Evolutionary conservation across 176 grass and related monocot species (phyloP).

Genomic region (Alopecurus myosuroides): DNA sequence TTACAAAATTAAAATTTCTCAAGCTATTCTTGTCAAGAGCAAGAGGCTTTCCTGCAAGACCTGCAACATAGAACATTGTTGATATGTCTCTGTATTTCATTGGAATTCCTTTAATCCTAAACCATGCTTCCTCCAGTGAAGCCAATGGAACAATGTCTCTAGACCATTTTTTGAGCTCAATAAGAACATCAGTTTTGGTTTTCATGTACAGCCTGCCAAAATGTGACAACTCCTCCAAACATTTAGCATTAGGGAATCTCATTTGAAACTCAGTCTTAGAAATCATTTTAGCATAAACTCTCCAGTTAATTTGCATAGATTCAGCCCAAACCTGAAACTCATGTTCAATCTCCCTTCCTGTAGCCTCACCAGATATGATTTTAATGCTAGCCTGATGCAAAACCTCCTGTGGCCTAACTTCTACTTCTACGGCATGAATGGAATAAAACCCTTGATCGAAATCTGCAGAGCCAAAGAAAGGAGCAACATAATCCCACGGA

Average conservation of each 20-base stretch:
- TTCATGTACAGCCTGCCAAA: not conserved
- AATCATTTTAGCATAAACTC: not conserved
- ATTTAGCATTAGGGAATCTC: not conserved
- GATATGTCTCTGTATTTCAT: not conserved
- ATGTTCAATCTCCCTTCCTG: not conserved
- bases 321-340: not conserved
- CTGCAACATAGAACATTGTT: not conserved
- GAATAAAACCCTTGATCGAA: not conserved
- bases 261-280: not conserved
- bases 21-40: not conserved
- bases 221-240: not conserved
- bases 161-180: not conserved
- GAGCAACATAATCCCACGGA: too few relatives aligned
- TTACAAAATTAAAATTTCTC: not conserved
- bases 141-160: not conserved
- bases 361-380: not conserved
- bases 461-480: not conserved
- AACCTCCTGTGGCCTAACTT: not conserved
- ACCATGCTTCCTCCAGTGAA: not conserved
- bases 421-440: not conserved
- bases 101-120: not conserved
- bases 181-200: not conserved
- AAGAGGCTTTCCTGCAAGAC: not conserved
- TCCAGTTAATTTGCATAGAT: not conserved
- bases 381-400: not conserved